Conservation (phyloP, 1,139 yeast species). For the Geotrichum candidum region DNA sequence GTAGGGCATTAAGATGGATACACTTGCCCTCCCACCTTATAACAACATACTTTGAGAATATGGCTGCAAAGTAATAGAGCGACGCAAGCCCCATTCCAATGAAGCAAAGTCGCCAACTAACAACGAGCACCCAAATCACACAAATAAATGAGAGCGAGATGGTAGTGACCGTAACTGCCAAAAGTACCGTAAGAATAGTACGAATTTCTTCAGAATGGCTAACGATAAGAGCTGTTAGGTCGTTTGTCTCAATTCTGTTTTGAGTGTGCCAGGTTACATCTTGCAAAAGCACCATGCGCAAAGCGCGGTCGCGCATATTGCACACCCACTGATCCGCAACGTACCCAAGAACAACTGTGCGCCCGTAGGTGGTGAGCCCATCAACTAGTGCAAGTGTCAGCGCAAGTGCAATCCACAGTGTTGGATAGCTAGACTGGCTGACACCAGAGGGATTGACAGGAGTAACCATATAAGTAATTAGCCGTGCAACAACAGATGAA, state of each 20-base stretch:
- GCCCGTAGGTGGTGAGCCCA: constrained; percentile 51
- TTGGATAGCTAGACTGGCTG: constrained; percentile 33
- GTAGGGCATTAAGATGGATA: constrained; percentile 48
- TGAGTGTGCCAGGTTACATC: constrained; percentile 49
- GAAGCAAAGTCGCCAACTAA: constrained; percentile 85
- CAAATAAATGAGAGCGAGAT: constrained; percentile 54
- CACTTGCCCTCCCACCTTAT: constrained; percentile 54
- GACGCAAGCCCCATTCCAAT: constrained; percentile 77
- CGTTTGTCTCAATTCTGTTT: constrained; percentile 43
- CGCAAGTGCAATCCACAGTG: constrained; percentile 64
- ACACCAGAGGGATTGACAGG: constrained; percentile 19
- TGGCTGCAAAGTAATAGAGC: constrained; percentile 46
- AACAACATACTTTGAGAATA: constrained; percentile 47
- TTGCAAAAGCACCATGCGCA: constrained; percentile 48
- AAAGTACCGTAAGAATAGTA: constrained; percentile 52
- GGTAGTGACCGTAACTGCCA: constrained; percentile 51
- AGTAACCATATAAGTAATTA: constrained; percentile 38
- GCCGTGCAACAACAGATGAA: constrained; percentile 67
- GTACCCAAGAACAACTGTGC: constrained; percentile 47
- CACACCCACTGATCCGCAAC: constrained; percentile 68
- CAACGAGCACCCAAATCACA: constrained; percentile 63
- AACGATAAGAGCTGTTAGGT: constrained; percentile 60
- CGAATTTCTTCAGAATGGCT: constrained; percentile 79
- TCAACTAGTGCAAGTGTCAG: constrained; percentile 55
- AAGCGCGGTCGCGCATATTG: constrained; percentile 46